phyloP scores from a whole-genome alignment of 1,284 basidiomycete species.

The Cryptococcus maquisensis region DNA sequence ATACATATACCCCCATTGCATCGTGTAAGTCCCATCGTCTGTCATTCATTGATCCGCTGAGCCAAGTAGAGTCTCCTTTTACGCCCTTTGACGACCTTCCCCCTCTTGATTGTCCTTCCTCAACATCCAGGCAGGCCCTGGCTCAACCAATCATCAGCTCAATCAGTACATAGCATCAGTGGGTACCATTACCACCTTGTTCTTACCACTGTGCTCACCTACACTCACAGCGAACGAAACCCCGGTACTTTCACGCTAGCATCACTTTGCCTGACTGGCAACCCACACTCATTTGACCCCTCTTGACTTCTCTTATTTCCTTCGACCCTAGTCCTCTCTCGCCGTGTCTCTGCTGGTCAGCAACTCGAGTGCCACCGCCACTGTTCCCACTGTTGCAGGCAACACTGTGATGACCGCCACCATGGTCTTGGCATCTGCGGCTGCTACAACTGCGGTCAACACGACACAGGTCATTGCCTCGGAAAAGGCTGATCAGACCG shows the following conservation, averaged over 20 bases:
- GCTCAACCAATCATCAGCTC: no score
- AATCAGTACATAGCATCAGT: no score
- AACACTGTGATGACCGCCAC: not conserved
- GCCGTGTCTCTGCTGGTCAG: conserved; percentile 29
- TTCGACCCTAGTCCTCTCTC: not conserved
- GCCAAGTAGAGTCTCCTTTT: no score
- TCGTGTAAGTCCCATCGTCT: no score
- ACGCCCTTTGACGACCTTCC: no score
- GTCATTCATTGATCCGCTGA: no score
- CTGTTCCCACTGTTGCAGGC: conserved; percentile 5
- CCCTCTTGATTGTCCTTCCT: no score
- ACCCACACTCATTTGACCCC: not conserved
- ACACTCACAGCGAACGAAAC: not conserved
- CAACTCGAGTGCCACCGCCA: conserved; percentile 11
- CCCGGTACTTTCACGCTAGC: not conserved
- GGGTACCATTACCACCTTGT: not conserved
- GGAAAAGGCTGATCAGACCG: conserved; percentile 11
- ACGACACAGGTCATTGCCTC: conserved; percentile 8
- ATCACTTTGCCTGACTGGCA: not conserved
- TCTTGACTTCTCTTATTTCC: not conserved
- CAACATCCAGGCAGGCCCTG: no score
- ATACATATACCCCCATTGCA: no score
- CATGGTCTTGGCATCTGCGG: not conserved
- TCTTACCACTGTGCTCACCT: not conserved
- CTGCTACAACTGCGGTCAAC: conserved; percentile 5